These are phyloP conservation scores for Candida boidinii DNA, from an alignment of 805 yeast genomes.

Conservation along the genomic window DNA sequence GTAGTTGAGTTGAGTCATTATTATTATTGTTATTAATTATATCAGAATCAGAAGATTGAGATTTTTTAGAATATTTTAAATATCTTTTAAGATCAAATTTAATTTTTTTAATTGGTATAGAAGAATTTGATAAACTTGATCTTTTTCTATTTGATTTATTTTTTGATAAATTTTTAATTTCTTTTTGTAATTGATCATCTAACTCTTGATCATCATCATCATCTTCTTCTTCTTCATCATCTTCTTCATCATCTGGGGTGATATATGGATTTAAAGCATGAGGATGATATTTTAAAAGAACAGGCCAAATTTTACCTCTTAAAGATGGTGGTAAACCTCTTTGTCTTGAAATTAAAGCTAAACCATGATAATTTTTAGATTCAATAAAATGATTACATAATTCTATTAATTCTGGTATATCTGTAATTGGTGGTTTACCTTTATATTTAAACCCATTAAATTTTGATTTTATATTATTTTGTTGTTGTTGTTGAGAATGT, in stretches of 20 bases:
- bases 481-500: too few species aligned
- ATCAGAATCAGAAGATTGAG: constrained; percentile 15
- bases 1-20: too few species aligned
- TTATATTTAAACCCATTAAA: constrained; percentile 17
- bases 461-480: too few species aligned
- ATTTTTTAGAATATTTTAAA: constrained; percentile 36
- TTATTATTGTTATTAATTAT: constrained; percentile 4
- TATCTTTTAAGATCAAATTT: constrained; percentile 54
- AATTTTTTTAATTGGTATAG: constrained; percentile 30
- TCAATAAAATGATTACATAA: constrained; percentile 48
- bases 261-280: constrained; percentile 71
- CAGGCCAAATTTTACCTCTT: constrained; percentile 78
- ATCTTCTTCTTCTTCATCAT: constrained; percentile 23
- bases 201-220: constrained; percentile 17
- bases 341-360: constrained; percentile 75
- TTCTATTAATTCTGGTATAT: constrained; percentile 40
- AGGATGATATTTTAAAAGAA: constrained; percentile 74
- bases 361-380: constrained; percentile 58
- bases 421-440: constrained; percentile 35
- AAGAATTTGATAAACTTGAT: constrained; percentile 21
- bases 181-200: constrained; percentile 13
- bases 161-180: constrained; percentile 6
- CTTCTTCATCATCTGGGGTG: constrained; percentile 44
- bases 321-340: constrained; percentile 79
- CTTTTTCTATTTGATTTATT: constrained; percentile 3